Conservation (phyloP, 2,329 filamentous ascomycete genomes). For the Pseudogymnoascus sp. region DNA sequence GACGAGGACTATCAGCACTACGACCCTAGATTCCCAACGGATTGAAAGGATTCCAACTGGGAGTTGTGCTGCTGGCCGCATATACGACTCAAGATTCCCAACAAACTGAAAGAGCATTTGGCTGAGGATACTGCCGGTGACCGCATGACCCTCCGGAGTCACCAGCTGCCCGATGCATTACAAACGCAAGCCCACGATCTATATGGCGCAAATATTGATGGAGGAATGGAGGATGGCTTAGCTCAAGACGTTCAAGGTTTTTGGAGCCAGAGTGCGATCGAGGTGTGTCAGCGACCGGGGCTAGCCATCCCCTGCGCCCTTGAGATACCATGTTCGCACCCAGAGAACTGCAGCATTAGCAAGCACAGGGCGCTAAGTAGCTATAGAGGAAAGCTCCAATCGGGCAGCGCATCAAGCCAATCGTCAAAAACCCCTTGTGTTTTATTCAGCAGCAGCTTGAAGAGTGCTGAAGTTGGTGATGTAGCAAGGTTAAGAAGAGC, state of each 20-base stretch:
- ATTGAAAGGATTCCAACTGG: conserved; percentile 34
- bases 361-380: not conserved
- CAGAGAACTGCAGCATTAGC: not conserved
- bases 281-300: not conserved
- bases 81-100: not conserved
- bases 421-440: not conserved
- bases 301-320: not conserved
- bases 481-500: not conserved
- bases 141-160: not conserved
- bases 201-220: not conserved
- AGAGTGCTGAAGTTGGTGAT: not conserved
- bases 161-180: not conserved
- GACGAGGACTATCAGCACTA: conserved; percentile 66
- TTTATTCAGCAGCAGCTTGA: not conserved
- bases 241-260: not conserved
- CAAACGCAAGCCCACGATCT: not conserved
- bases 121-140: not conserved
- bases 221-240: not conserved
- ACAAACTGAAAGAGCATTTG: not conserved
- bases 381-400: not conserved
- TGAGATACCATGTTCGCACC: not conserved
- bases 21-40: conserved; percentile 50
- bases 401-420: not conserved
- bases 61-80: not conserved
- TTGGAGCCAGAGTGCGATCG: not conserved